Evolutionary conservation across 331 rosid species (phyloP), one percentile per base, ranked within the genome.

Genomic region (Quercus phellos): DNA sequence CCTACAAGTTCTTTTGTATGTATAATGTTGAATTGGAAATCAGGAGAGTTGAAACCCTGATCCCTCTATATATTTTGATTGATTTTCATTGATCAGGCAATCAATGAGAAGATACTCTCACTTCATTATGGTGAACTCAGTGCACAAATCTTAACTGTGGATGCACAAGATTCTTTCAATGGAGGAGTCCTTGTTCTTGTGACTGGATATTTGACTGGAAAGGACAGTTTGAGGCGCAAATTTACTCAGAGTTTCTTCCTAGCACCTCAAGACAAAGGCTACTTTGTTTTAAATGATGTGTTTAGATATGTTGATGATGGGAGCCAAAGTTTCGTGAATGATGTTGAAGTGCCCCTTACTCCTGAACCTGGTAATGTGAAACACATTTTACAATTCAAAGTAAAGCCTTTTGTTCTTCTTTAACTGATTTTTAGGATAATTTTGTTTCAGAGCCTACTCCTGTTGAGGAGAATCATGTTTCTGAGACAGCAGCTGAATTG

Each of bases 251-350:
- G 90, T 76, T 94, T 94, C 82, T 94, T 94, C 84, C 91, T 94
- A 78, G 98, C 98, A 18, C 97, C 97, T 14, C 98, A 92, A 84
- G 94, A 94, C 77, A 89, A 87, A 74, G 98, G 98, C 51, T 94
- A 89, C 85, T 94, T 82, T 84, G 97, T 94, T 55, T 73, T 91
- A 86, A 94, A 91, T 78, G 98, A 92, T 84, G 90, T 88, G 43
- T 89, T 94, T 66, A 89, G 97, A 89, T 90, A 87, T 90, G 90
- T 92, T 56, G 89, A 89, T 34, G 97, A 88, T 74, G 92, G 71
- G 68, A 78, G 26, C 74, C 80, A 79, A 55, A 87, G 29, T 14
- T 55, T 80, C 70, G 78, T 74, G 76, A 75, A 63, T 56, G 87
- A 69, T 18, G 77, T 68, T 67, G 92, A 74, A 80, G 75, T 83